Evolutionary conservation across 2,329 filamentous ascomycete genomes (phyloP), one percentile per base, ranked within the genome.

Genomic region (Aureobasidium sp.): DNA sequence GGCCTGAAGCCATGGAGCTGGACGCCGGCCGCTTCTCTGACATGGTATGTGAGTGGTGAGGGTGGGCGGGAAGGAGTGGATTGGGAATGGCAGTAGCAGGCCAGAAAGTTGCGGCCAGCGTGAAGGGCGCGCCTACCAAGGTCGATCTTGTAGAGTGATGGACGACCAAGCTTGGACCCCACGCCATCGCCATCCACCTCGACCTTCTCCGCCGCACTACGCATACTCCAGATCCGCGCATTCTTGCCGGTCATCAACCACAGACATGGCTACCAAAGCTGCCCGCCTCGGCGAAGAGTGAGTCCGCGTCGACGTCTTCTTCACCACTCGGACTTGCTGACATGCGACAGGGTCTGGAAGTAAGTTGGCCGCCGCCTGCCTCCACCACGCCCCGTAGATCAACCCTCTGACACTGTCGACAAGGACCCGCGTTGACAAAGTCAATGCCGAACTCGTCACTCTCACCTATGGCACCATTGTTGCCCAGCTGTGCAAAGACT

Each of bases 401-500:
- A 29, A 5, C 46, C 27, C 58, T n/a, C 57, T 61, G 32, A 48
- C 42, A 17, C 42, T 20, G 23, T 23, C 17, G 27, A 47, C 27
- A 50, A 97, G 93, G 79, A 95, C 90, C 64, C 88, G 91, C 71
- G 88, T 97, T 71, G 93, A 97, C 78, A 97, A 97, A 78, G 91
- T 97, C 79, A 97, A 97, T 77, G 91, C 94, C 67, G 94, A 99
- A 79, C 84, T 99, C 64, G 93, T 99, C 58, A 97, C 92, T 50
- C 84, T 99, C 70, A 99, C 94, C 36, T 99, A 99, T 75, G 94
- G 94, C 72, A 97, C 94, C 27, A 95, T 99, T 66, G 94, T 99
- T 62, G 90, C 91, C 62, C 93, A 97, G 75, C 82, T 99, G 67
- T 97, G 93, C 80, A 93, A 93, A 75, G 94, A 99, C 79, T 96